Evolutionary conservation across 1,139 yeast genomes (phyloP), one percentile per base, ranked within the genome.

Genomic region (Magnusiomyces fungicola): DNA sequence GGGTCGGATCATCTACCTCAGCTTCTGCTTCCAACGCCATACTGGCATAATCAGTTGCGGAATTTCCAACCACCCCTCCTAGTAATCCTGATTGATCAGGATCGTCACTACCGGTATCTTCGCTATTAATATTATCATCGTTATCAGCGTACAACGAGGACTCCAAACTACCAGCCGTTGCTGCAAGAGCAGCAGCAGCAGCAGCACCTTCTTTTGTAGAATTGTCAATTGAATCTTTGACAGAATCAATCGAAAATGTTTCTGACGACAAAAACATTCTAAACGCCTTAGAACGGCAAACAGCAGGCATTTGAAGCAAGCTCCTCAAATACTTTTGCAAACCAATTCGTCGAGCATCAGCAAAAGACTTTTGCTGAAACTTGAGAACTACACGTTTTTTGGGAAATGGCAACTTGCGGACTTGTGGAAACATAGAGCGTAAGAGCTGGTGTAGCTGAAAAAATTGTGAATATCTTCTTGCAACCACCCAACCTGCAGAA

Each of bases 401-500:
- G 1, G 92, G 92, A 54, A 88, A 79, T 30, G 73, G 75, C 23
- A 83, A 61, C 2, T 63, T 67, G 2, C 69, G 65, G 6, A 84
- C 80, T 45, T 68, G 69, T 0, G 80, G 74, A 57, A 82, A 83
- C 45, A 69, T 70, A 2, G 66, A 64, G 50, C 75, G 78, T 54
- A 90, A 68, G 56, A 84, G 81, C 55, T 78, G 80, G 59, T 89
- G 81, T 30, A 90, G 70, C 54, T 76, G 78, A 65, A 75, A 80
- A 63, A 90, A 90, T 60, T 90, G 97, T 58, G 87, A 85, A 61
- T 81, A 90, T 50, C 97, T 70, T 57, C 97, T 70, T 0, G 96
- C 94, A 30, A 89, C 87, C 46, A 87, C 80, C 97, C 97, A 90
- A 0, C 90, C 88, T 0, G 92, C 88, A 7, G 78, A 72, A 6